phyloP scores from a whole-genome alignment of 768 basidiomycete species.

The Suillus alpinus region DNA sequence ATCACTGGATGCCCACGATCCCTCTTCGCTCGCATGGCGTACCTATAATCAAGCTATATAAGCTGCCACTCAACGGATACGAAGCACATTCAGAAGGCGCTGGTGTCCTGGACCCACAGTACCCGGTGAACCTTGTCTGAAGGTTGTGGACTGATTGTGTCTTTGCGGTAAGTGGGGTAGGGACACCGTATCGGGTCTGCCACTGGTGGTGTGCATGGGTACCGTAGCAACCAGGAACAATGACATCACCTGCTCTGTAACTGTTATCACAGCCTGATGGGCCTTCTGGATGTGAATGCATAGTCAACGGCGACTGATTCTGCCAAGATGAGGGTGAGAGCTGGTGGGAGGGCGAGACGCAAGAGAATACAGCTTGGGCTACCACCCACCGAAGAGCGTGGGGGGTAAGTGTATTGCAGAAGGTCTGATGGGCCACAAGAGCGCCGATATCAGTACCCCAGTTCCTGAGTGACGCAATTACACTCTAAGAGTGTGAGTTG shows the following conservation, averaged over 20 bases:
- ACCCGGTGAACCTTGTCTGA: neutral
- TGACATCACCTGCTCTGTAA: neutral
- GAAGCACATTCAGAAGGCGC: constrained; percentile 5
- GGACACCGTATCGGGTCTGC: neutral
- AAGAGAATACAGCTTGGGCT: neutral
- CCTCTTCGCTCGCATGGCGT: neutral
- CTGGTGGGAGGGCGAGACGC: neutral
- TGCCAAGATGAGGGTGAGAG: constrained; percentile 2
- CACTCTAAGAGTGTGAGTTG: constrained; percentile 15
- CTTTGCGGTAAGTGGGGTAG: neutral
- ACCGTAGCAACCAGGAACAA: constrained; percentile 18
- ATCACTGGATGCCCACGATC: neutral
- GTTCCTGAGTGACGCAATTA: constrained; percentile 23
- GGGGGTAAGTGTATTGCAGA: neutral
- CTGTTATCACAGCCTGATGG: neutral
- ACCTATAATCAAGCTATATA: constrained; percentile 11
- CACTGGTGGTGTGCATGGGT: neutral
- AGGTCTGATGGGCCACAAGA: neutral
- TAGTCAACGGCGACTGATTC: neutral
- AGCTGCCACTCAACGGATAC: neutral
- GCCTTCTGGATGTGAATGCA: neutral
- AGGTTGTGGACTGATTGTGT: constrained; percentile 1
- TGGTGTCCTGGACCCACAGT: neutral
- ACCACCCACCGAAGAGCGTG: neutral
- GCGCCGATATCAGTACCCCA: constrained; percentile 23